Evolutionary conservation across 352 stramenopile species (phyloP).

Genomic region (Peronosclerospora sorghi): DNA sequence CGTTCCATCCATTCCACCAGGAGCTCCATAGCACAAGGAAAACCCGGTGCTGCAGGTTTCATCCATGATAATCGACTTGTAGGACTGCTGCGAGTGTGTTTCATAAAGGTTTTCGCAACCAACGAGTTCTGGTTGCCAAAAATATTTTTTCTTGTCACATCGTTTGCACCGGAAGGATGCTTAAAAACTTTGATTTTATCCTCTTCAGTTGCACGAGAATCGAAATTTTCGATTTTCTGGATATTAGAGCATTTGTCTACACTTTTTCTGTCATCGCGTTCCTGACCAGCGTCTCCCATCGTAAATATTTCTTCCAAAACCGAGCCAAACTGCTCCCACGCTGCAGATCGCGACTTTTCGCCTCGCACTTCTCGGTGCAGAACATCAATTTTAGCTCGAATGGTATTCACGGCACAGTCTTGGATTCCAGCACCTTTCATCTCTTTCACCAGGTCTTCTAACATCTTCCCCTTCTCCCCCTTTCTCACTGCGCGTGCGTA

Average conservation of each 20-base stretch:
- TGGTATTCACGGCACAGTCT: constrained; percentile 15
- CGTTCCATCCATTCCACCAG: constrained; percentile 15
- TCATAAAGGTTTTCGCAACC: constrained; percentile 2
- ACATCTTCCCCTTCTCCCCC: constrained; percentile 15
- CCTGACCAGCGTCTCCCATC: constrained; percentile 12
- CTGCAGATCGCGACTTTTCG: constrained; percentile 14
- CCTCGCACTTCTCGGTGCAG: constrained; percentile 15
- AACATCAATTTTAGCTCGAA: constrained; percentile 18
- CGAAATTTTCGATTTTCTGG: not conserved
- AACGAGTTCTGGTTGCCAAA: not conserved
- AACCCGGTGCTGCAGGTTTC: constrained; percentile 10
- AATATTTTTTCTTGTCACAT: not conserved
- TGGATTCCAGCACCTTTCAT: constrained; percentile 15
- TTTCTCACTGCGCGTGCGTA: constrained; percentile 10
- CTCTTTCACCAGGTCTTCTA: constrained; percentile 10
- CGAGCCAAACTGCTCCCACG: constrained; percentile 18
- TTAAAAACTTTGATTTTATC: not conserved
- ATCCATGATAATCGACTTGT: constrained; percentile 16
- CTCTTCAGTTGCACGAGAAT: not conserved
- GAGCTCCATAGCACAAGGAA: constrained; percentile 15
- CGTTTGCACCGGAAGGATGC: not conserved
- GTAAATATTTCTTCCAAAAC: constrained; percentile 24
- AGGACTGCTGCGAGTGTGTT: constrained; percentile 6
- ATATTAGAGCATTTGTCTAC: not conserved
- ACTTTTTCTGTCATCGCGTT: constrained; percentile 1